These are phyloP conservation scores for Schizosaccharomyces versatilis DNA, from an alignment of 1,139 yeast genomes.

Conservation along the genomic window DNA sequence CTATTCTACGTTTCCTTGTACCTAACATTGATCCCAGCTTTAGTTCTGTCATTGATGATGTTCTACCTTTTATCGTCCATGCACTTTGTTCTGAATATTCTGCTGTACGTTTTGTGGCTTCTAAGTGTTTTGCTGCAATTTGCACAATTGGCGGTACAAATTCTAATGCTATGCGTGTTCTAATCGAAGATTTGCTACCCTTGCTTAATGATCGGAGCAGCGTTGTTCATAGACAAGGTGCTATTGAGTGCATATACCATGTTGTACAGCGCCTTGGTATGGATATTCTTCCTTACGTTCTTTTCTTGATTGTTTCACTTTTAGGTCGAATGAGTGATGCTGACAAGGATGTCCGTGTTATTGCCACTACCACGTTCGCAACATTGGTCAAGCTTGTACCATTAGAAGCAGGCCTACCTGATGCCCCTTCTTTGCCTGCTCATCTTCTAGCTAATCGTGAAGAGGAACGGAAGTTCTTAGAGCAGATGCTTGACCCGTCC, in stretches of 20 bases:
- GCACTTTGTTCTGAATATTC: constrained; percentile 52
- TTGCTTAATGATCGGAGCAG: constrained; percentile 62
- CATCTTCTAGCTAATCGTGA: constrained; percentile 75
- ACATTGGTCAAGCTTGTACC: constrained; percentile 89
- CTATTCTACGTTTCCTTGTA: constrained; percentile 53
- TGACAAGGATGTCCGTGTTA: constrained; percentile 62
- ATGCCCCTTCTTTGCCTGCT: constrained; percentile 78
- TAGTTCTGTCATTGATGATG: constrained; percentile 27
- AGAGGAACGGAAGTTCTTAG: constrained; percentile 78
- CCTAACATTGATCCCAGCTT: constrained; percentile 36
- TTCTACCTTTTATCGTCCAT: constrained; percentile 30
- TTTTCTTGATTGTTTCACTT: constrained; percentile 84
- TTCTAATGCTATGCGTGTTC: constrained; percentile 42
- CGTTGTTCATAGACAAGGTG: constrained; percentile 70
- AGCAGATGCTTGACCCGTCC: constrained; percentile 96
- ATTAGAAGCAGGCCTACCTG: constrained; percentile 82
- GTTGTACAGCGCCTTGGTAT: constrained; percentile 70
- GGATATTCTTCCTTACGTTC: constrained; percentile 77
- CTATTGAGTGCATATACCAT: constrained; percentile 77
- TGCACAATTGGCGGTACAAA: constrained; percentile 48
- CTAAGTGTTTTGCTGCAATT: constrained; percentile 69
- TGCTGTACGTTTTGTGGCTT: constrained; percentile 72
- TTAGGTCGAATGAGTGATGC: constrained; percentile 96
- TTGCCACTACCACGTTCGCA: constrained; percentile 93
- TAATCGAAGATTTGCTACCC: constrained; percentile 63